A percentile compares a stretch with the other conserved stretches of the same genome.
Evolutionary conservation across 202 grass and related monocot genomes (phyloP).

Genomic region (Setaria viridis): DNA sequence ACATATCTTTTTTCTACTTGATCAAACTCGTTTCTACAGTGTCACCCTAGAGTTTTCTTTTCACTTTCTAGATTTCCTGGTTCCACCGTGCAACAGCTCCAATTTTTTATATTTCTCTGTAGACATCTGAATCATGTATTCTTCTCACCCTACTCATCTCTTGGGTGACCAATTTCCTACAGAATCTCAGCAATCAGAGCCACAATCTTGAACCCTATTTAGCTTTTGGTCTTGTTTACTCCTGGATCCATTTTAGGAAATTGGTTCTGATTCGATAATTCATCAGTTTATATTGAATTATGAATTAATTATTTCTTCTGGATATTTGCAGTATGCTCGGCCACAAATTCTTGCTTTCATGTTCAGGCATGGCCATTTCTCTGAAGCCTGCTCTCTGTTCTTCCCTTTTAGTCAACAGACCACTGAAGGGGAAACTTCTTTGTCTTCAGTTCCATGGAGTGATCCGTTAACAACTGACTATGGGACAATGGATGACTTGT

Average conservation of each 20-base stretch:
- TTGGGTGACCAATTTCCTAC: constrained; percentile 2
- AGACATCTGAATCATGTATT: constrained; percentile 16
- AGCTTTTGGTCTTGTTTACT: constrained; percentile 23
- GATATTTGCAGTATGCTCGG: constrained; percentile 75
- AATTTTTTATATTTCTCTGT: not conserved
- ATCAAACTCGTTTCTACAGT: constrained; percentile 25
- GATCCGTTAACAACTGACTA: constrained; percentile 93
- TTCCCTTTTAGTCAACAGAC: constrained; percentile 67
- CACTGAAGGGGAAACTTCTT: constrained; percentile 52
- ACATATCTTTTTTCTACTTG: constrained; percentile 24
- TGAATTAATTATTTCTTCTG: constrained; percentile 23
- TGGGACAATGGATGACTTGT: constrained; percentile 93
- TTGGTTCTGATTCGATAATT: constrained; percentile 24
- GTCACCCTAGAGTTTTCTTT: constrained; percentile 37
- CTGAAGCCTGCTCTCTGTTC: constrained; percentile 88
- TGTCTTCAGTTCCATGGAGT: constrained; percentile 62
- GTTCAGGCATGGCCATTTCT: constrained; percentile 93
- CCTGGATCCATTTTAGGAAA: constrained; percentile 35
- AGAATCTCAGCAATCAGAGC: constrained; percentile 18
- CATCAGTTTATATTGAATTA: constrained; percentile 32
- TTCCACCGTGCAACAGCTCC: not conserved
- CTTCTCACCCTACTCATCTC: not conserved
- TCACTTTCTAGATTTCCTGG: constrained; percentile 10
- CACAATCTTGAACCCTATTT: constrained; percentile 21
- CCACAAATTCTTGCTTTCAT: constrained; percentile 85